phyloP scores from a whole-genome alignment of 2,329 filamentous ascomycete genomes.

The Passalora sequoiae region DNA sequence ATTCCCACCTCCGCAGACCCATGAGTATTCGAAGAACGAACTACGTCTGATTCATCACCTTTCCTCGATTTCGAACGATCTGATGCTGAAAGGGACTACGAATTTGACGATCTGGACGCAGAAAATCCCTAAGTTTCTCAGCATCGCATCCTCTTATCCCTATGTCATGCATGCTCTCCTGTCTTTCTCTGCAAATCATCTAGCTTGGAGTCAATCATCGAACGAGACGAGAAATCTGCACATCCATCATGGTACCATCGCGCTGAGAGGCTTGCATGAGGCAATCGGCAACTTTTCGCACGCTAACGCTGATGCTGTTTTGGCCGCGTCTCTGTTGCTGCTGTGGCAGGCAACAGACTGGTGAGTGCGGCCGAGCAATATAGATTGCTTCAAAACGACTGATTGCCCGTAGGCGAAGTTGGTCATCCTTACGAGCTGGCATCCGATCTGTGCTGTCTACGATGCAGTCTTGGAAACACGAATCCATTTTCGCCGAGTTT shows the following conservation, averaged over 20 bases:
- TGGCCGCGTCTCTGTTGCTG: slow-evolving; percentile 84
- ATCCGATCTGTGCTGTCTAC: slow-evolving; percentile 84
- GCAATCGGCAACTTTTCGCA: slow-evolving; percentile 80
- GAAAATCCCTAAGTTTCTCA: slow-evolving; percentile 85
- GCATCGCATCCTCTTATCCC: slow-evolving; percentile 71
- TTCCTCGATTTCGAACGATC: slow-evolving; percentile 75
- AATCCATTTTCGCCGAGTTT: slow-evolving; percentile 79
- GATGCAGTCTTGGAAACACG: slow-evolving; percentile 83
- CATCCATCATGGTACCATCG: slow-evolving; percentile 80
- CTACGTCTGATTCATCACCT: slow-evolving; percentile 88
- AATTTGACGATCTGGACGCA: slow-evolving; percentile 89
- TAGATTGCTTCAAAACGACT: too few relatives aligned
- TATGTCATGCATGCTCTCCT: slow-evolving; percentile 94
- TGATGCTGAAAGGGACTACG: slow-evolving; percentile 65
- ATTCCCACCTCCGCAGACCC: slow-evolving; percentile 67
- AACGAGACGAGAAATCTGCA: slow-evolving; percentile 80
- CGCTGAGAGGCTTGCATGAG: slow-evolving; percentile 80
- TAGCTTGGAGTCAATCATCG: slow-evolving; percentile 84
- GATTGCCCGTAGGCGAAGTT: slow-evolving; percentile 63
- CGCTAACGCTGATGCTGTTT: slow-evolving; percentile 81
- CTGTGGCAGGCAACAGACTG: slow-evolving; percentile 97
- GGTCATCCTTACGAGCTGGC: slow-evolving; percentile 88
- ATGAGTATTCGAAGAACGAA: slow-evolving; percentile 69
- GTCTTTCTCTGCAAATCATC: slow-evolving; percentile 89
- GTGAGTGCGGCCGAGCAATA: slow-evolving; percentile 53